phyloP scores from a whole-genome alignment of 1,139 yeast genomes.

The Candida mesenterica region DNA sequence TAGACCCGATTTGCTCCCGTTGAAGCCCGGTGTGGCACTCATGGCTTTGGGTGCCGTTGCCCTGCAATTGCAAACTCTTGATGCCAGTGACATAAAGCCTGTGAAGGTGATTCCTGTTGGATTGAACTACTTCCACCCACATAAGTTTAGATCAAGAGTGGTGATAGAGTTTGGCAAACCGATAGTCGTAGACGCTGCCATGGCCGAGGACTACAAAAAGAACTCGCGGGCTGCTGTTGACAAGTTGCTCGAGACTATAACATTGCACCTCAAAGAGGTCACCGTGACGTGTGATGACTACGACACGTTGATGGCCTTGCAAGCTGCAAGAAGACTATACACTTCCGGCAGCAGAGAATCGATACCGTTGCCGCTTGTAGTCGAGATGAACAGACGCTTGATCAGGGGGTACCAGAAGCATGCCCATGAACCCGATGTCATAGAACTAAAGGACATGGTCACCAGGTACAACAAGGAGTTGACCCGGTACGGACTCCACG shows the following conservation, averaged over 20 bases:
- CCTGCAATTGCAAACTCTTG: constrained; percentile 14
- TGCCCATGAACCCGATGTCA: constrained; percentile 69
- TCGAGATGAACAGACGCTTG: constrained; percentile 86
- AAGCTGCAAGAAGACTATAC: constrained; percentile 88
- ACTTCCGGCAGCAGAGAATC: constrained; percentile 18
- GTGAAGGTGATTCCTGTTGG: constrained; percentile 94
- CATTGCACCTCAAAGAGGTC: constrained; percentile 79
- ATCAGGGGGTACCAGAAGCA: constrained; percentile 75
- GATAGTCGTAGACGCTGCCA: constrained; percentile 60
- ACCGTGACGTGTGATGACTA: constrained; percentile 92
- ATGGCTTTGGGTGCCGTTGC: constrained; percentile 91
- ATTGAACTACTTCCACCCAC: constrained; percentile 95
- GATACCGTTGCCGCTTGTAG: constrained; percentile 72
- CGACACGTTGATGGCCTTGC: constrained; percentile 88
- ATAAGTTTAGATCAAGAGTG: constrained; percentile 90
- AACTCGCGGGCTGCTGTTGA: constrained; percentile 22
- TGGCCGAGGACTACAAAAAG: constrained; percentile 13
- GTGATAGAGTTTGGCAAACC: constrained; percentile 94
- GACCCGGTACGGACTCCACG: constrained; percentile 72
- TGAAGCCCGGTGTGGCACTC: constrained; percentile 96
- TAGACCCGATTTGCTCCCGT: constrained; percentile 82
- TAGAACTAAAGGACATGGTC: constrained; percentile 58
- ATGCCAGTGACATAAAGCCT: constrained; percentile 10
- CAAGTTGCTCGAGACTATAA: constrained; percentile 64
- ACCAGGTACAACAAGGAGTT: constrained; percentile 66